A percentile compares a stretch with the other conserved stretches of the same genome.
phyloP scores from a whole-genome alignment of 208 protist genomes.

The Herpetomonas tarakana region DNA sequence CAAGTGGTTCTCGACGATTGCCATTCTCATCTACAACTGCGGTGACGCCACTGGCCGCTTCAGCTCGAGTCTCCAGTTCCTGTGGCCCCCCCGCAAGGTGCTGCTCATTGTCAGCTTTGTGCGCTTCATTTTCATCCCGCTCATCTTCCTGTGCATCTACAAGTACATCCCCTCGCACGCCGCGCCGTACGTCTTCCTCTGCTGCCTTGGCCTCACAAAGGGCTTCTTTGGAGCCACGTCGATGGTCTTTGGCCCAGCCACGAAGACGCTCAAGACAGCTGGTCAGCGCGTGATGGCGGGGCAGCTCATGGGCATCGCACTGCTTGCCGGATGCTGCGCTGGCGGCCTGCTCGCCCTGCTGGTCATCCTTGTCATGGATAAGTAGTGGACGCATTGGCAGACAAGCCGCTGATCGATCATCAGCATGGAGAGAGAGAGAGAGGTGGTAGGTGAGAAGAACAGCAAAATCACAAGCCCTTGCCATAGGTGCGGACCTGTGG shows the following conservation, averaged over 20 bases:
- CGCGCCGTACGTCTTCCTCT: conserved; percentile 56
- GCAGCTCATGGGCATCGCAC: conserved; percentile 73
- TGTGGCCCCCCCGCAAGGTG: conserved; percentile 50
- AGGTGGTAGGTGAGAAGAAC: conserved; percentile 1
- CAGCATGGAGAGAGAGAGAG: not conserved
- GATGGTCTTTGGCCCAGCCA: conserved; percentile 82
- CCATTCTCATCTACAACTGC: conserved; percentile 82
- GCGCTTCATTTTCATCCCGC: conserved; percentile 62
- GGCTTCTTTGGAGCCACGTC: conserved; percentile 65
- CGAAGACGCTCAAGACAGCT: conserved; percentile 39
- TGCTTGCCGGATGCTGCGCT: conserved; percentile 56
- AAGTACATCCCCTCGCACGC: conserved; percentile 64
- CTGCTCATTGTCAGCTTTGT: conserved; percentile 30
- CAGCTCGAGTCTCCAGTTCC: conserved; percentile 34
- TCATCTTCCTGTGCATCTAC: conserved; percentile 83
- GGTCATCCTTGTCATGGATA: conserved; percentile 55
- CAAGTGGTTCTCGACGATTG: conserved; percentile 80
- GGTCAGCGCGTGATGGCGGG: conserved; percentile 79
- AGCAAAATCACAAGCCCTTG: no score
- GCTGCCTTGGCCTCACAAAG: conserved; percentile 64
- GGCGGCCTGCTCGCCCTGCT: conserved; percentile 61
- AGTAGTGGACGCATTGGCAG: conserved; percentile 7
- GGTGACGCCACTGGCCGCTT: conserved; percentile 69
- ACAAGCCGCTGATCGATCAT: no score
- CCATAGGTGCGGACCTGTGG: no score